Percentiles rank a stretch among this genome's conserved stretches.
These are phyloP conservation scores for Glutinoglossum americanum DNA, from an alignment of 495 filamentous ascomycete species.

Conservation along the genomic window DNA sequence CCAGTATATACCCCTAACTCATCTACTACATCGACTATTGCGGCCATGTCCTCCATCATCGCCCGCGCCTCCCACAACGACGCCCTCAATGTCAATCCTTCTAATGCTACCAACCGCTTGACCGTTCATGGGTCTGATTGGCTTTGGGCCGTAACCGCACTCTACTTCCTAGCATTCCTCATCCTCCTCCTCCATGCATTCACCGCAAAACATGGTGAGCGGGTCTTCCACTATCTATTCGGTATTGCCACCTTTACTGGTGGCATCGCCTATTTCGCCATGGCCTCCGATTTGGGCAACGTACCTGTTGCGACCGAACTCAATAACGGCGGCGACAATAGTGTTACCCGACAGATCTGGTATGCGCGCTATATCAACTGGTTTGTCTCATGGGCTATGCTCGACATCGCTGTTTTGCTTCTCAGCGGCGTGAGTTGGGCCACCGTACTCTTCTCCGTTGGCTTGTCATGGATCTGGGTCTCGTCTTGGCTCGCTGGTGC, in stretches of 20 bases:
- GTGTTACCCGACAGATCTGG: constrained; percentile 39
- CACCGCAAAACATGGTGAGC: constrained; percentile 26
- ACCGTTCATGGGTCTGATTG: constrained; percentile 38
- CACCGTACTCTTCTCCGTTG: constrained; percentile 36
- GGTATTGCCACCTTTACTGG: constrained; percentile 36
- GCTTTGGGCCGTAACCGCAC: constrained; percentile 30
- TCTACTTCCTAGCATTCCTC: constrained; percentile 17
- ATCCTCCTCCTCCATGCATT: constrained; percentile 25
- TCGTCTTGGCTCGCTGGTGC: constrained; percentile 40
- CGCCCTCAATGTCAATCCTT: constrained; percentile 28
- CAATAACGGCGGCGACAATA: constrained; percentile 19
- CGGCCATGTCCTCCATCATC: background rate
- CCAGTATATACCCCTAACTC: background rate
- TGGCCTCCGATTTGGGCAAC: constrained; percentile 47
- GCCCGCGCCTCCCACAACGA: constrained; percentile 18
- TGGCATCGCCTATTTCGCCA: constrained; percentile 44
- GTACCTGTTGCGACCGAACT: constrained; percentile 30
- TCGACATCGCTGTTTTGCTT: constrained; percentile 38
- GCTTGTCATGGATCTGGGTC: constrained; percentile 42
- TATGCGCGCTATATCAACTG: constrained; percentile 52
- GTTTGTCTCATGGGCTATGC: constrained; percentile 29
- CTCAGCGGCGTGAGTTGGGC: constrained; percentile 43
- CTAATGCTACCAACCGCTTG: constrained; percentile 29
- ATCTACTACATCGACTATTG: background rate
- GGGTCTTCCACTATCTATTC: constrained; percentile 51